phyloP scores from a whole-genome alignment of 306 rosid species.

The Herpetospermum pedunculosum region DNA sequence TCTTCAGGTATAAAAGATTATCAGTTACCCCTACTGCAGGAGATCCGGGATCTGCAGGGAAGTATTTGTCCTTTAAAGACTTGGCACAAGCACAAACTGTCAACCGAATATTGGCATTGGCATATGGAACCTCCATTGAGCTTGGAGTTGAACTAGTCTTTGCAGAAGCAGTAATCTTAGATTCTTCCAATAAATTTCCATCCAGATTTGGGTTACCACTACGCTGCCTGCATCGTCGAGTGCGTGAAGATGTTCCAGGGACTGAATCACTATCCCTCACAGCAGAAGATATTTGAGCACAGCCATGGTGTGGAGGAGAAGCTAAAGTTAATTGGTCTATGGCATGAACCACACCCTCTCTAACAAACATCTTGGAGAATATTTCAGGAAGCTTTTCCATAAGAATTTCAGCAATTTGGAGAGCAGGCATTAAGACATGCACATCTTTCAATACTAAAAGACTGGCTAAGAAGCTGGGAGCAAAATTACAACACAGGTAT shows the following conservation, averaged over 20 bases:
- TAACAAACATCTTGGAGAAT: constrained; percentile 70
- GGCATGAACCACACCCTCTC: constrained; percentile 97
- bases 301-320: constrained; percentile 32
- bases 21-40: constrained; percentile 74
- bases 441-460: constrained; percentile 93
- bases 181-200: constrained; percentile 53
- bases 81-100: constrained; percentile 71
- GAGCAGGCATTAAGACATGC: constrained; percentile 70
- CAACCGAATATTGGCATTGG: constrained; percentile 47
- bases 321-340: constrained; percentile 77
- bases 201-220: constrained; percentile 49
- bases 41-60: constrained; percentile 62
- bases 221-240: constrained; percentile 76
- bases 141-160: constrained; percentile 68
- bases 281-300: constrained; percentile 41
- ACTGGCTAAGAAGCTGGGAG: constrained; percentile 74
- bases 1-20: constrained; percentile 62
- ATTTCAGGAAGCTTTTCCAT: constrained; percentile 89
- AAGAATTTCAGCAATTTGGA: constrained; percentile 88
- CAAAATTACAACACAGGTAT: background rate
- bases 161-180: constrained; percentile 33
- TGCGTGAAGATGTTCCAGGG: constrained; percentile 58
- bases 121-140: constrained; percentile 53
- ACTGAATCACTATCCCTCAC: constrained; percentile 63
- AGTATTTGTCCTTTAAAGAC: constrained; percentile 73